These are phyloP conservation scores for Sordaria brevicollis DNA, from an alignment of 495 filamentous ascomycete species.

Conservation along the genomic window DNA sequence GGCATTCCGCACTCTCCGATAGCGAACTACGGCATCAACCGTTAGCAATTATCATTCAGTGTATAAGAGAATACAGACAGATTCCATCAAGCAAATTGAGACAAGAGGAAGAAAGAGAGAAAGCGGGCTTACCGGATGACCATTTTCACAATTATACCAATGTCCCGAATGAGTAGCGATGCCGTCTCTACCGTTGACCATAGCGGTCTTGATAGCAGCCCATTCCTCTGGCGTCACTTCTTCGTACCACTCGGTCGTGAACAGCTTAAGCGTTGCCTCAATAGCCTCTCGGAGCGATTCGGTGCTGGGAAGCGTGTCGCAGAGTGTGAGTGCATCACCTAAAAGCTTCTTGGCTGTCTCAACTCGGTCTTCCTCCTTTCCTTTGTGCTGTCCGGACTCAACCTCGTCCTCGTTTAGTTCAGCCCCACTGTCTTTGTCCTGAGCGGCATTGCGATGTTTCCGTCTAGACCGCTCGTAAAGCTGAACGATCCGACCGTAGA, in stretches of 20 bases:
- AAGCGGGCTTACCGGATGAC: slow-evolving; percentile 19
- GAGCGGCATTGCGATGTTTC: neutral
- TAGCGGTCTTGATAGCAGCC: slow-evolving; percentile 18
- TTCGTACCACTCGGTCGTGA: slow-evolving; percentile 14
- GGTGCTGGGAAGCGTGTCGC: slow-evolving; percentile 11
- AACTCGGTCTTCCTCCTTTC: neutral
- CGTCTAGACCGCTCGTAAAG: neutral
- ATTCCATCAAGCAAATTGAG: too few relatives aligned
- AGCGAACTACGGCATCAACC: too few relatives aligned
- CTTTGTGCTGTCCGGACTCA: too few relatives aligned
- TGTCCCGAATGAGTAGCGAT: slow-evolving; percentile 24
- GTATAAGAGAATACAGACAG: too few relatives aligned
- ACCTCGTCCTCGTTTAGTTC: too few relatives aligned
- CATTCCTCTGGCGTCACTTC: slow-evolving; percentile 21
- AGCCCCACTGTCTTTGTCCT: neutral
- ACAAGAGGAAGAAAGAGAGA: too few relatives aligned
- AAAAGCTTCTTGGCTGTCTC: slow-evolving; percentile 1
- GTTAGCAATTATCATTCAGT: too few relatives aligned
- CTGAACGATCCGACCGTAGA: slow-evolving; percentile 4
- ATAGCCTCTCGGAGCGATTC: slow-evolving; percentile 9
- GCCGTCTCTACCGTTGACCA: slow-evolving; percentile 19
- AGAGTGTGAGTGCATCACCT: slow-evolving; percentile 5
- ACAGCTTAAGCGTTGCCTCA: slow-evolving; percentile 7
- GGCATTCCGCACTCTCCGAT: slow-evolving; percentile 65
- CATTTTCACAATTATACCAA: slow-evolving; percentile 26